Percentiles rank a stretch among this genome's conserved stretches.
Evolutionary conservation across 257 asterid genomes (phyloP).

Genomic region (Plantago ovata): DNA sequence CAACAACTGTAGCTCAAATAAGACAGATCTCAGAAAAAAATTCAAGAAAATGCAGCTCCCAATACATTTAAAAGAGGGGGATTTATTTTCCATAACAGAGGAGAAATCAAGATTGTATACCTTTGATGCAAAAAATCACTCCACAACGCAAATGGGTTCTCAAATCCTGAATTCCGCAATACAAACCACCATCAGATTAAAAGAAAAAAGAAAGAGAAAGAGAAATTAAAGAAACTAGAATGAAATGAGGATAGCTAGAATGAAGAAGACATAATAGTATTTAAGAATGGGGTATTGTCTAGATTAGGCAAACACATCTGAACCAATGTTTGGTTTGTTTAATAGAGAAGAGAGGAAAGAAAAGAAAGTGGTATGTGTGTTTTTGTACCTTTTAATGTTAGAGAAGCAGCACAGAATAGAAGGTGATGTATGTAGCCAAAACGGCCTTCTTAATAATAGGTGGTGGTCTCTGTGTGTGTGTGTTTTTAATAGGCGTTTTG

Average conservation of each 20-base stretch:
- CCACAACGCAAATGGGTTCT: constrained; percentile 27
- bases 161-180: constrained; percentile 32
- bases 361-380: constrained; percentile 14
- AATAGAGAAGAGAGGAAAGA: constrained; percentile 23
- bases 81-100: background rate
- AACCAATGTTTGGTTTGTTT: constrained; percentile 22
- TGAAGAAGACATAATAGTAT: too few species aligned
- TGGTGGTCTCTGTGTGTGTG: constrained; percentile 18
- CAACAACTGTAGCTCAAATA: constrained; percentile 17
- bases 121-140: constrained; percentile 26
- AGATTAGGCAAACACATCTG: constrained; percentile 18
- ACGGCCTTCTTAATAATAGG: constrained; percentile 28
- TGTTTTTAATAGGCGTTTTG: constrained; percentile 26
- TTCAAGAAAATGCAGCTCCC: constrained; percentile 19
- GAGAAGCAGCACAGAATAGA: background rate
- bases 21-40: constrained; percentile 42
- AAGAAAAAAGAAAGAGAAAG: background rate
- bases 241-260: background rate
- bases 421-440: constrained; percentile 17
- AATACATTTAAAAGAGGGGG: background rate
- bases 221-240: constrained; percentile 4
- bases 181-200: constrained; percentile 4
- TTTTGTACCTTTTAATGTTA: constrained; percentile 14
- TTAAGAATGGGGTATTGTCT: constrained; percentile 18
- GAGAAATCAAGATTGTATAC: constrained; percentile 32